These are phyloP conservation scores for Trichothecium roseum DNA, from an alignment of 2,329 filamentous ascomycete species.

Conservation along the genomic window DNA sequence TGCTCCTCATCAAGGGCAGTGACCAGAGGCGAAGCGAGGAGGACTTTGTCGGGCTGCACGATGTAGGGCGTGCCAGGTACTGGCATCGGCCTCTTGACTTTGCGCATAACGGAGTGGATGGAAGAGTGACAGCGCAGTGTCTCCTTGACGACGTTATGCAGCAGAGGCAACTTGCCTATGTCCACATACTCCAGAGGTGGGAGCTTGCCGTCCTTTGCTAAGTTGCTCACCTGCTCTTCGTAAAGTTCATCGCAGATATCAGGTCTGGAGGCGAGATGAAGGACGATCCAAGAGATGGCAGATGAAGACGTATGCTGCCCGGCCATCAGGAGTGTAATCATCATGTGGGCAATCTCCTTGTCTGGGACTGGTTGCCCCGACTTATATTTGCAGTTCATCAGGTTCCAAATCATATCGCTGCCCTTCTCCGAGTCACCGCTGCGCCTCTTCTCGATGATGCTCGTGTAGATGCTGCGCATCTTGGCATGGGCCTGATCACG, in stretches of 20 bases:
- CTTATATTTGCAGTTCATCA: slow-evolving; percentile 71
- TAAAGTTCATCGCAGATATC: slow-evolving; percentile 62
- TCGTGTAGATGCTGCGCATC: slow-evolving; percentile 60
- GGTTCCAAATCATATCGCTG: slow-evolving; percentile 65
- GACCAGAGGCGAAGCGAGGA: slow-evolving; percentile 32
- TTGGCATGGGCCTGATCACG: slow-evolving; percentile 61
- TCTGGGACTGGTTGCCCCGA: slow-evolving; percentile 59
- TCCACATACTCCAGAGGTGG: slow-evolving; percentile 48
- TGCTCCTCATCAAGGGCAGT: slow-evolving; percentile 40
- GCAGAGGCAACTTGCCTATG: slow-evolving; percentile 49
- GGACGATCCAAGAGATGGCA: slow-evolving; percentile 67
- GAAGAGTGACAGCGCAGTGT: slow-evolving; percentile 62
- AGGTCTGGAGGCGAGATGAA: slow-evolving; percentile 61
- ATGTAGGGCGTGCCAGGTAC: slow-evolving; percentile 46
- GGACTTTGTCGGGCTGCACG: slow-evolving; percentile 39
- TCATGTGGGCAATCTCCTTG: slow-evolving; percentile 71
- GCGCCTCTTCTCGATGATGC: slow-evolving; percentile 57
- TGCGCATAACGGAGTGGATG: slow-evolving; percentile 64
- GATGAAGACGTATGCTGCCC: slow-evolving; percentile 74
- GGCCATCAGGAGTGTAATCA: slow-evolving; percentile 79
- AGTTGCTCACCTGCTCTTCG: slow-evolving; percentile 48
- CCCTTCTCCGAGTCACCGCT: slow-evolving; percentile 32
- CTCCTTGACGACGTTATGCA: slow-evolving; percentile 57
- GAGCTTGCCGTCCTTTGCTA: slow-evolving; percentile 34
- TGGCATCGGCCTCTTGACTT: slow-evolving; percentile 56